Conservation (phyloP, 2,329 filamentous ascomycete species). For the Calonectria hawksworthii region DNA sequence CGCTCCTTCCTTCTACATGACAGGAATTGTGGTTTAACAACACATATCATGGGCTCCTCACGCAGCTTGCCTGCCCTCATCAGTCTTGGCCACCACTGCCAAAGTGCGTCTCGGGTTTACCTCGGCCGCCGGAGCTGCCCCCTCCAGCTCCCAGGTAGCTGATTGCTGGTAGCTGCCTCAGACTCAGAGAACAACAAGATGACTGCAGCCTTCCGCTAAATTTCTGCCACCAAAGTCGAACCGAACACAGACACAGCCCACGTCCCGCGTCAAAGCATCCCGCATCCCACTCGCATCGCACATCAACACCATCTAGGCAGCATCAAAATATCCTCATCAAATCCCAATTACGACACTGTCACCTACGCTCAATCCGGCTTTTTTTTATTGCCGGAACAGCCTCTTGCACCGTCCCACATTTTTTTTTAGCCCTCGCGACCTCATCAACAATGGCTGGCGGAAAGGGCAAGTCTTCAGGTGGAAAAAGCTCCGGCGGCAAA, state of each 20-base stretch:
- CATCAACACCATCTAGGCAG: constrained; percentile 41
- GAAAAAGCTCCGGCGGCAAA: constrained; percentile 90
- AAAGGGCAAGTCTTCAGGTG: constrained; percentile 93
- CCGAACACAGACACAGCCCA: constrained; percentile 32
- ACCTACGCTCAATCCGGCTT: constrained; percentile 42
- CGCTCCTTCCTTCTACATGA: neutral
- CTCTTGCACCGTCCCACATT: constrained; percentile 24
- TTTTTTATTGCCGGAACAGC: constrained; percentile 33
- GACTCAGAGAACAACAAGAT: constrained; percentile 45
- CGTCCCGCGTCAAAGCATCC: constrained; percentile 39
- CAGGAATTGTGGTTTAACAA: constrained; percentile 7
- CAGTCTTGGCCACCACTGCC: constrained; percentile 39
- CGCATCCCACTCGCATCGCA: constrained; percentile 31
- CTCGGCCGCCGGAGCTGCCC: constrained; percentile 35
- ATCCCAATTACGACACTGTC: constrained; percentile 20
- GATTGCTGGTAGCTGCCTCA: constrained; percentile 29
- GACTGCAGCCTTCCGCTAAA: constrained; percentile 45
- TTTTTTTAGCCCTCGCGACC: constrained; percentile 39
- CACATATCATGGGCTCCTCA: constrained; percentile 29
- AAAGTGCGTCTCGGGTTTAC: constrained; percentile 43
- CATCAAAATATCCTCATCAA: constrained; percentile 41
- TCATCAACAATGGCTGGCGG: constrained; percentile 77
- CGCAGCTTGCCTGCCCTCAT: constrained; percentile 19
- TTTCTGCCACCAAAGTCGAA: constrained; percentile 45
- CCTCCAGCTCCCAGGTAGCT: constrained; percentile 31